Conservation (phyloP, 371 early-diverging fungal genomes). For the Mortierella sp. region DNA sequence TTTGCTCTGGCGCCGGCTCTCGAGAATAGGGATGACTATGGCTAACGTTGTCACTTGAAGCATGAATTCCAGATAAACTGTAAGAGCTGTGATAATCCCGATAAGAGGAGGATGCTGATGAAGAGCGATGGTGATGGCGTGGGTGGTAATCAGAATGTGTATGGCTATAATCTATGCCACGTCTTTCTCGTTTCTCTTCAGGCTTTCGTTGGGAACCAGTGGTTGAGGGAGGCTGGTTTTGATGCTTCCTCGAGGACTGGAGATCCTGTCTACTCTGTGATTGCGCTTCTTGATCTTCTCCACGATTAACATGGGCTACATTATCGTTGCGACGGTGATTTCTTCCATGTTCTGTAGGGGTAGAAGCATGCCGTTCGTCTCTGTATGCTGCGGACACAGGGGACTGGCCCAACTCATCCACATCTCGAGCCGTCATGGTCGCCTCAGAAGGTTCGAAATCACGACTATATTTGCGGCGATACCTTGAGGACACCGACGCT, state of each 20-base stretch:
- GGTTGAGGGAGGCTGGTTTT: not conserved
- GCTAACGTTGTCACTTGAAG: not conserved
- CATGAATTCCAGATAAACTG: not conserved
- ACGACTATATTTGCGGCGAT: conserved; percentile 5
- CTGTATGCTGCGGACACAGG: conserved; percentile 2
- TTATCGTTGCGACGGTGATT: not conserved
- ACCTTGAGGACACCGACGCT: not conserved
- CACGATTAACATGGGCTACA: not conserved
- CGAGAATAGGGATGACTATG: conserved; percentile 5
- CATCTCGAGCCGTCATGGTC: not conserved
- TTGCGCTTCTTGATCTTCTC: conserved; percentile 12
- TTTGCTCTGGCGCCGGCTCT: conserved; percentile 1
- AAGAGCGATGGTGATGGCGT: conserved; percentile 15
- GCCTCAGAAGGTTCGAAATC: not conserved
- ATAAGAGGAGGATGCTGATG: conserved; percentile 20
- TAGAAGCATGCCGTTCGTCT: not conserved
- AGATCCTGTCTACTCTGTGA: conserved; percentile 21
- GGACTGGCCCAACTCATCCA: not conserved
- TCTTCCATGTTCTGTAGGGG: not conserved
- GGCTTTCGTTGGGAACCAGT: conserved; percentile 10
- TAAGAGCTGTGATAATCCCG: conserved; percentile 4
- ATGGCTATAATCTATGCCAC: not conserved
- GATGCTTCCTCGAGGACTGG: conserved; percentile 8
- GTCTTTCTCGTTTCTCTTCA: not conserved
- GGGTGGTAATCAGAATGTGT: not conserved